phyloP scores from a whole-genome alignment of 2,329 filamentous ascomycete species.

The Hypoxylon sp. region DNA sequence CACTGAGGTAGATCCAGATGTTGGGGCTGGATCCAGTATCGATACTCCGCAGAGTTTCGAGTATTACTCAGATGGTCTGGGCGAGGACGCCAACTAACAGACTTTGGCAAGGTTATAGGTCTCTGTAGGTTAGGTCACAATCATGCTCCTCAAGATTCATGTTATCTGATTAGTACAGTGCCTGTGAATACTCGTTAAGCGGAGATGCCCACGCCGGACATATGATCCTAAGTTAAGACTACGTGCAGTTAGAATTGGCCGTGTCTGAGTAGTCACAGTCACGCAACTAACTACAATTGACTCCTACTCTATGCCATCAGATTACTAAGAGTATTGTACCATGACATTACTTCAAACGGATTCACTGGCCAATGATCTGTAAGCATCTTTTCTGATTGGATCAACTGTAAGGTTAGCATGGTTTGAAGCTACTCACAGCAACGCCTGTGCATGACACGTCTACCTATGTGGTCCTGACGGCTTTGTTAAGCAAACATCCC shows the following conservation, averaged over 20 bases:
- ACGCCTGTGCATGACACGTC: slow-evolving; percentile 29
- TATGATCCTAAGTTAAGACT: slow-evolving; percentile 4
- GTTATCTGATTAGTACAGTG: not conserved
- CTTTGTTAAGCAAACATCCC: slow-evolving; percentile 31
- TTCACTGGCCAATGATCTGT: slow-evolving; percentile 18
- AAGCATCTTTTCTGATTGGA: slow-evolving; percentile 18
- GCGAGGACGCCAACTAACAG: slow-evolving; percentile 16
- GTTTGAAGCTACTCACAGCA: slow-evolving; percentile 25
- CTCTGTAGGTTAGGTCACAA: not conserved
- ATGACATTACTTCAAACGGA: slow-evolving; percentile 3
- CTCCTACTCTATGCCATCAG: not conserved
- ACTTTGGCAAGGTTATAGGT: not conserved
- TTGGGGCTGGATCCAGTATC: slow-evolving; percentile 27
- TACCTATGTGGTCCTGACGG: slow-evolving; percentile 30
- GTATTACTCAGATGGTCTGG: slow-evolving; percentile 53
- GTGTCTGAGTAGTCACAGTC: not conserved
- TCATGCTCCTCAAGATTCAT: not conserved
- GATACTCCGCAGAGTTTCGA: slow-evolving; percentile 47
- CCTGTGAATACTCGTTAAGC: not conserved
- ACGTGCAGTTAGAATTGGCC: not conserved
- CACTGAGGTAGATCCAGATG: slow-evolving; percentile 46
- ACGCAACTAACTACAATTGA: slow-evolving; percentile 6
- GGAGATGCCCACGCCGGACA: not conserved
- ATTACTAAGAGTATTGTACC: not conserved
- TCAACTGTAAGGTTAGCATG: slow-evolving; percentile 12